Base-by-base conservation (phyloP, 2,329 filamentous ascomycete genomes). In the Colletotrichum cordylinicola region DNA sequence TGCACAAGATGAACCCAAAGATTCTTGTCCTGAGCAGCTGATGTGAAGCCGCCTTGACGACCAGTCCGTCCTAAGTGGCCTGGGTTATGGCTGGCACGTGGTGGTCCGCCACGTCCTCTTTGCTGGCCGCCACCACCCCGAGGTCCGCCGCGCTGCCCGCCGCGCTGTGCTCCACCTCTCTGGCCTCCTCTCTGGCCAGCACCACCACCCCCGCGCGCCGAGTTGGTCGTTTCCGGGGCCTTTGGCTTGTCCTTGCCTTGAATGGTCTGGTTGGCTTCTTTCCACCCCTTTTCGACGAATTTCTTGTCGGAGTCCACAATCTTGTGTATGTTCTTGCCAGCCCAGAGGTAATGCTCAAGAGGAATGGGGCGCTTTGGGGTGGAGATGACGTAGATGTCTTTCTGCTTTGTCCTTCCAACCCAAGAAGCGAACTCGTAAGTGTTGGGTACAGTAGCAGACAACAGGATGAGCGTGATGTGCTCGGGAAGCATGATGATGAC, bases 401-500 rank as follows among this genome's bases (percentile, higher is more conserved):
- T 98, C 86, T 98, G 96, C 86, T 99, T 99, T 1, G 97, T 99
- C 67, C 97, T 91, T 13, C 97, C 97, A 29, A 99, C 96, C 97
- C 97, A 99, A 0, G 96, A 98, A 2, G 97, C 97, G 81, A 99
- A 99, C 83, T 99, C 97, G 78, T 98, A 92, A 0, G 97, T 98
- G 83, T 99, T 99, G 2, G 97, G 97, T 1, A 99, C 97, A 1
- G 97, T 99, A 1, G 97, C 97, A 6, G 97, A 99, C 4, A 99
- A 90, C 3, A 98, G 88, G 79, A 99, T 99, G 27, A 99, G 90
- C 3, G 97, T 98, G 52, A 99, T 95, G 85, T 99, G 97, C 83
- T 98, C 96, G 0, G 97, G 97, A 71, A 99, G 90, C 97, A 99
- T 98, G 81, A 99, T 99, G 82, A 99, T 99, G 80, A 99, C 97